Evolutionary conservation across 345 rosid genomes (phyloP).

Genomic region (Eutrema japonicum): DNA sequence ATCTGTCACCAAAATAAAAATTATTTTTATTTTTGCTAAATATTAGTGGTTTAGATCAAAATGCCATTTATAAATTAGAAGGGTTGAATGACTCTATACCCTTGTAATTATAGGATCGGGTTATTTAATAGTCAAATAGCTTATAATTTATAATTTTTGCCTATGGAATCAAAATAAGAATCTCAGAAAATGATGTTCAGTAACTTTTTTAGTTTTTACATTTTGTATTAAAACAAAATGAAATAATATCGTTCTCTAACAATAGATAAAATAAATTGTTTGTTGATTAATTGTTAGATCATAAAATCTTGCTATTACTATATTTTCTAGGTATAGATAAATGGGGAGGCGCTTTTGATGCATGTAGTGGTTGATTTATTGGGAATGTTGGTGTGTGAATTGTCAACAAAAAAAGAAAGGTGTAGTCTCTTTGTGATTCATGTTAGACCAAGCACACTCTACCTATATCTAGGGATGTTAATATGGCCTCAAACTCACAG

Average conservation of each 20-base stretch:
- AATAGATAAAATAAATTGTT: no score
- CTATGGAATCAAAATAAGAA: constrained; percentile 14
- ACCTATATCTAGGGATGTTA: no score
- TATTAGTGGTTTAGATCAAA: neutral
- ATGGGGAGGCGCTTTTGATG: no score
- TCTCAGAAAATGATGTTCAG: constrained; percentile 2
- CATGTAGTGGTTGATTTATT: no score
- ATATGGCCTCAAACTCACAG: no score
- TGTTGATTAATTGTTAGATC: neutral
- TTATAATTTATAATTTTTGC: neutral
- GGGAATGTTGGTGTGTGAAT: no score
- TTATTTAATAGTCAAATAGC: constrained; percentile 11
- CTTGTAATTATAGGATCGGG: neutral
- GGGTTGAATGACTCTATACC: neutral
- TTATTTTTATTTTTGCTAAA: neutral
- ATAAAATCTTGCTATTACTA: neutral
- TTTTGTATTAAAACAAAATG: neutral
- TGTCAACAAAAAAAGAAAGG: no score
- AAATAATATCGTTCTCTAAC: neutral
- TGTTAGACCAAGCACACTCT: neutral
- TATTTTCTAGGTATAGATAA: no score
- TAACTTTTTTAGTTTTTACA: neutral
- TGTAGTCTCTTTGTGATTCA: no score
- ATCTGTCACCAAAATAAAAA: constrained; percentile 6
- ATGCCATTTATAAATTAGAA: neutral